Evolutionary conservation across 768 basidiomycete species (phyloP), one percentile per base, ranked within the genome.

Genomic region (Terana coerulea): DNA sequence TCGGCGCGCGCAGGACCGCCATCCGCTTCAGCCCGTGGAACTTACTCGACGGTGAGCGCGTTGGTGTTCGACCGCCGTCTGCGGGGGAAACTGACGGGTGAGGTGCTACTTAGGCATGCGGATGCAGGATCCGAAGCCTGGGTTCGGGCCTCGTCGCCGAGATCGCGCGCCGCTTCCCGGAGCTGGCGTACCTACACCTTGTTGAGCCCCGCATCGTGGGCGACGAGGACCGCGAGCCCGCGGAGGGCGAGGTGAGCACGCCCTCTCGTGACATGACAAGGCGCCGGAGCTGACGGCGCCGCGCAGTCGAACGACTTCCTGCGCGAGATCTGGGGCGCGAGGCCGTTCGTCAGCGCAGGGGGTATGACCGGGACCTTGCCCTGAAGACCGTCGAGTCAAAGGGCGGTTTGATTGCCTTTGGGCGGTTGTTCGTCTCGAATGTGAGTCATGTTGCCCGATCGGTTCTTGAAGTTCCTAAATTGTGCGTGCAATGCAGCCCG

Each of bases 71-170:
- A 19, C 11, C 19, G 39, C 8, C 8, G 39, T 9, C 25, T n/a
- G 22, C n/a, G n/a, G n/a, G n/a, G n/a, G n/a, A n/a, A 19, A 17
- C 9, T 9, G 8, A 22, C 19, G n/a, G 19, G n/a, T 40, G 39
- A 40, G 10, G 9, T 19, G 39, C 39, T 40, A 28, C 21, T 3
- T 28, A 58, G 63, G 39, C 5, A 80, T 84, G 79, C 62, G 69
- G 7, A 79, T 81, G 77, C 55, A 60, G 3, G 72, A 85, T 51
- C 83, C 81, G 0, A 65, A 73, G 3, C 78, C 81, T 0, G 77
- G 77, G 8, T 87, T 79, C 67, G 55, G 69, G 0, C 62, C 56
- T 85, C 31, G 72, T 78, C 21, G 47, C 66, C 3, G 48, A 72
- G 35, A 52, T 86, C 22, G 66, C 64, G 29, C 48, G 63, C 12